These are phyloP conservation scores for Phytopythium sindhum DNA, from an alignment of 352 stramenopile species.

Conservation along the genomic window DNA sequence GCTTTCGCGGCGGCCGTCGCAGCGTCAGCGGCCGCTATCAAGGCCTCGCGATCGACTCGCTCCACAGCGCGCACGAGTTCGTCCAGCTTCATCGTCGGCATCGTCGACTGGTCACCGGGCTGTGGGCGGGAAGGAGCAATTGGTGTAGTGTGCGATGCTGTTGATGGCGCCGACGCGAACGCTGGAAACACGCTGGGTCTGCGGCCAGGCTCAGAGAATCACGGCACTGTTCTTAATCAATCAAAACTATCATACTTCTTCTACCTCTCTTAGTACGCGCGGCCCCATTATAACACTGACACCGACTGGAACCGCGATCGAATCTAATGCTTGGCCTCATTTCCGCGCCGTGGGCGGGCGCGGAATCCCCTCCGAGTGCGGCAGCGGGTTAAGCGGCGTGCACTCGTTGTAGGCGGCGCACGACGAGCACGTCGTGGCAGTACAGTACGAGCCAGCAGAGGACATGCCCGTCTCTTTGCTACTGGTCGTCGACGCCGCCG, in stretches of 20 bases:
- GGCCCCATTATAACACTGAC: not conserved
- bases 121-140: too few relatives aligned
- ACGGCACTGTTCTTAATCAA: not conserved
- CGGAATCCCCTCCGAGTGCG: not conserved
- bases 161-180: too few relatives aligned
- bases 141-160: too few relatives aligned
- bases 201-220: too few relatives aligned
- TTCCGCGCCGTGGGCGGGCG: not conserved
- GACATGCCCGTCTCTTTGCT: not conserved
- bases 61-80: too few relatives aligned
- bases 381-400: not conserved
- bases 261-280: not conserved
- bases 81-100: too few relatives aligned
- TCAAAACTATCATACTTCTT: slow-evolving; percentile 1
- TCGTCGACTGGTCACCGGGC: too few relatives aligned
- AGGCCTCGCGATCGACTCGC: too few relatives aligned
- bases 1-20: too few relatives aligned
- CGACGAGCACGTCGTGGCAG: slow-evolving; percentile 5
- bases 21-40: too few relatives aligned
- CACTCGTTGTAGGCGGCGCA: slow-evolving; percentile 8
- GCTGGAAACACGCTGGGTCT: too few relatives aligned
- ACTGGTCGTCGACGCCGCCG: not conserved
- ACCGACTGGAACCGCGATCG: not conserved
- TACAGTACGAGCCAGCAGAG: slow-evolving; percentile 37
- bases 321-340: slow-evolving; percentile 1